phyloP scores from a whole-genome alignment of 306 rosid genomes.

The Lathyrus sativus region DNA sequence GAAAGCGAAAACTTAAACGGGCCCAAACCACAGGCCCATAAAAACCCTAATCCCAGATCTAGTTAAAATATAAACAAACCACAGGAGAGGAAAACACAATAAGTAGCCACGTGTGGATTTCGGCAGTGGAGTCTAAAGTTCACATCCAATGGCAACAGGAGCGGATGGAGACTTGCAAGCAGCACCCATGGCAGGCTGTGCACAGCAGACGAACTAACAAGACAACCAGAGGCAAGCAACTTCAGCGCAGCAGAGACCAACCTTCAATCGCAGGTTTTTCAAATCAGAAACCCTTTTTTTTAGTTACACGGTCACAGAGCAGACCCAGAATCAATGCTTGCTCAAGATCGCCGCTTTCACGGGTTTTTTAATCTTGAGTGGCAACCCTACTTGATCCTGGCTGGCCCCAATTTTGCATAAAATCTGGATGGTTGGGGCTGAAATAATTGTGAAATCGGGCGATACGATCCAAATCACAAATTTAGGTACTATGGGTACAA shows the following conservation, averaged over 20 bases:
- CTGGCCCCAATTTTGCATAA: background rate
- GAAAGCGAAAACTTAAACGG: constrained; percentile 1
- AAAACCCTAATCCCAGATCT: constrained; percentile 14
- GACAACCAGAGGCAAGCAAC: background rate
- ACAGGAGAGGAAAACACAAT: constrained; percentile 6
- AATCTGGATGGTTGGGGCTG: constrained; percentile 10
- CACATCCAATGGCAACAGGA: background rate
- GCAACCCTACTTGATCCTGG: background rate
- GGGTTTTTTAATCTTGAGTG: background rate
- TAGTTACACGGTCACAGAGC: background rate
- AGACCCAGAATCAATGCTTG: background rate
- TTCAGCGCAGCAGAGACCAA: background rate
- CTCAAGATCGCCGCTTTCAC: background rate
- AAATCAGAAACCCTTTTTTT: background rate
- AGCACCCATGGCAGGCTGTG: background rate
- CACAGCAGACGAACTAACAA: background rate
- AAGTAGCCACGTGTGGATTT: background rate
- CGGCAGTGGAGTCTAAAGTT: background rate
- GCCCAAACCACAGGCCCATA: constrained; percentile 16
- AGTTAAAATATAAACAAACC: background rate
- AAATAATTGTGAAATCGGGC: background rate
- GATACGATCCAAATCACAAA: background rate
- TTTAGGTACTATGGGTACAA: background rate
- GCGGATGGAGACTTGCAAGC: background rate
- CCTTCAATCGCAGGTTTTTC: background rate